Base-by-base conservation (phyloP, 2,329 filamentous ascomycete species). In the Neopestalotiopsis sp. region DNA sequence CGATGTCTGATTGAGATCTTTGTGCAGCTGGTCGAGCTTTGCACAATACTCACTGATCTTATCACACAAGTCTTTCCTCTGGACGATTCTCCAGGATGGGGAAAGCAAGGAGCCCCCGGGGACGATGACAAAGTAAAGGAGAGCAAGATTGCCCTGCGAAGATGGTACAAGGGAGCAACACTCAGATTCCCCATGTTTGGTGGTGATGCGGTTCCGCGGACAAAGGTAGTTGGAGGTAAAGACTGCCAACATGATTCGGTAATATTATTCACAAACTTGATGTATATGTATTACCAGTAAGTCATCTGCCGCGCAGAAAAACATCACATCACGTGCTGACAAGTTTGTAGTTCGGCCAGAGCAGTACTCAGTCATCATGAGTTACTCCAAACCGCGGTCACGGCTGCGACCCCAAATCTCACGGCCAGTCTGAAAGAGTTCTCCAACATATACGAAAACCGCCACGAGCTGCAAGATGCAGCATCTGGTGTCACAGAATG, bases 261-360 rank as follows among this genome's bases (percentile, higher is more conserved):
- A 12, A 80, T 83, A 10, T 67, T 84, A 45, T 84, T 84, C 73
- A 83, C 82, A 4, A 84, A 84, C 57, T 72, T 86, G 71, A 83
- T 85, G 73, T 85, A 84, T 69, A 85, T 86, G 81, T 85, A 85
- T 68, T 86, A 86, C 70, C 80, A 86, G 83, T 87, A 77, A 72
- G 83, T 76, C 1, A 45, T 59, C 4, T 40, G 1, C 17, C 14
- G 10, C 6, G 2, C 12, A 17, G 24, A 4, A 32, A 7, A 7
- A 20, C 28, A 12, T 10, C 1, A 38, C 4, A 7, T 9, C 28
- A 34, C 1, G 9, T 60, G n/a, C 57, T 60, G 28, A 60, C 17
- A 30, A 17, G 13, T 10, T 34, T 52, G 10, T 6, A 85, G 83
- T 69, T 81, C 83, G 4, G 80, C 82, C 4, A 75, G 79, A 24